Evolutionary conservation across 2,329 filamentous ascomycete genomes (phyloP), one percentile per base, ranked within the genome.

Genomic region (Lanzia echinophila): DNA sequence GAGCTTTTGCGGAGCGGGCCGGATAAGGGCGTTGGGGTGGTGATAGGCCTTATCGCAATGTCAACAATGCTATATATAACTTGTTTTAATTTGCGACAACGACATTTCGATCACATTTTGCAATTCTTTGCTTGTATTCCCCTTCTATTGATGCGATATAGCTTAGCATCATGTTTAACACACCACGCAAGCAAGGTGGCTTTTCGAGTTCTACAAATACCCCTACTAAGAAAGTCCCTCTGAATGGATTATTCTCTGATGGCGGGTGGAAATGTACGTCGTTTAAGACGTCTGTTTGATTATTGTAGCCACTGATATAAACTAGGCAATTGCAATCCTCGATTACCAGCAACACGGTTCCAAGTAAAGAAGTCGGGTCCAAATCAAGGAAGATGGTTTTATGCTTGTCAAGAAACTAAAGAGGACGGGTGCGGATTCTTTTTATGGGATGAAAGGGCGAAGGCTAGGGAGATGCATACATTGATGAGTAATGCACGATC

Each of bases 371-470:
- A 77, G 60, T 70, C 75, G 42, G 71, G 72, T 3, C 62, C 65
- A 31, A 82, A 82, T 58, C 69, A 76, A 47, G 77, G 77, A n/a
- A 68, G 69, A 56, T 72, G 71, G 66, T 79, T 82, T 67, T 80
- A 78, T 55, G 74, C 71, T 2, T 83, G 79, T 58, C 76, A 78
- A 61, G 70, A 72, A 51, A 61, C 69, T n/a, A 65, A 67, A 31
- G 69, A 71, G 20, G 68, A 70, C 42, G 65, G 71, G 24, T 84
- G 81, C 61, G 70, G 70, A 1, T 81, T 84, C 67, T 84, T 82
- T 58, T 65, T 84, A 0, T 83, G 79, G 78, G 71, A 77, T 7
- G 73, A 79, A 13, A 74, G 81, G 42, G 80, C 80, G 0, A 67
- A 70, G 41, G 56, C 61, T 17, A 70, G 79, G 50, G 76, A 79